Evolutionary conservation across 2,329 filamentous ascomycete species (phyloP), one percentile per base, ranked within the genome.

Genomic region (Penicillium sp.): DNA sequence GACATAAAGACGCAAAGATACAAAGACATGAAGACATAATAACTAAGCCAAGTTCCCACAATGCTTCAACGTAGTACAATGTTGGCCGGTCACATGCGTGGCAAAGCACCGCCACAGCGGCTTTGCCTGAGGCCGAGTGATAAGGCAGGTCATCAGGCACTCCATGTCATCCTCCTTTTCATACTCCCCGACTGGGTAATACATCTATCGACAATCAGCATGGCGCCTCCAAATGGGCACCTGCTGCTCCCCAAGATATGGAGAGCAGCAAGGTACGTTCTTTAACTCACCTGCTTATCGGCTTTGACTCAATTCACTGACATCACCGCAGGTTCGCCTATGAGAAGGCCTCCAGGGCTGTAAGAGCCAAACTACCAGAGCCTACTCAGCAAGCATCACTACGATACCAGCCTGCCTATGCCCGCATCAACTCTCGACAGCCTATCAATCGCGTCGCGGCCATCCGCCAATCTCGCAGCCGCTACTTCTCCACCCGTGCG

Each of bases 381-480:
- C 61, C 65, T 42, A 49, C 61, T 22, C 62, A 71, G 44, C 60
- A 66, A 20, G 32, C 59, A 48, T 67, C 71, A 46, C 69, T 76
- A 50, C 71, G 79, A 58, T 68, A 83, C 40, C 76, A 85, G 62
- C 81, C 82, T 14, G 72, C 79, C 22, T 78, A 82, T 56, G 78
- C 75, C 29, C 78, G 80, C 53, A 75, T 76, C 54, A 68, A 74
- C 24, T 72, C 76, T 7, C 75, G 75, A 32, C 81, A 85, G 49
- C 78, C 81, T 28, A 70, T 81, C 46, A 81, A 81, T 61, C 80
- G 78, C 32, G 72, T 78, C 49, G 82, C 82, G 38, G 76, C 75
- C 42, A 77, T 86, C 53, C 79, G 79, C 52, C 84, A 86, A 64
- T 74, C 72, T 57, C 82, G 83, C 52, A 80, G 78, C 56, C 75